Percentiles rank a stretch among this genome's conserved stretches.
Conservation (phyloP, 805 yeast genomes). For the Ogataea philodendri region DNA sequence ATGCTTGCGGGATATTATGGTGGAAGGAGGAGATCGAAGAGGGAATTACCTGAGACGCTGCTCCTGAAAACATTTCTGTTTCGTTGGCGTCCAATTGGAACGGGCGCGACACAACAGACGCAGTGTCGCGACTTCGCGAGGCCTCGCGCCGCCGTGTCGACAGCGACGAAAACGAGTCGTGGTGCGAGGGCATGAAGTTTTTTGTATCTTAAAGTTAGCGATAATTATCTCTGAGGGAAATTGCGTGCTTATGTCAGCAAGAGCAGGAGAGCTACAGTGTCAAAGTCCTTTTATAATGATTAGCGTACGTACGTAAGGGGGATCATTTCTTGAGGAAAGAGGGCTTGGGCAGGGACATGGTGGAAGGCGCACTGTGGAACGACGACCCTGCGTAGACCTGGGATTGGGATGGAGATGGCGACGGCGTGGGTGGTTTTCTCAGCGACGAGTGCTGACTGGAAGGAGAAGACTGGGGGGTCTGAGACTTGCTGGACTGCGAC, state of each 20-base stretch:
- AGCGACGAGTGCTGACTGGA: slow-evolving; percentile 18
- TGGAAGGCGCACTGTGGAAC: slow-evolving; percentile 56
- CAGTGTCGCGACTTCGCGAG: slow-evolving; percentile 34
- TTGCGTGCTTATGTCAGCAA: slow-evolving; percentile 7
- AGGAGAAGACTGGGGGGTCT: slow-evolving; percentile 18
- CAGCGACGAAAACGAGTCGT: slow-evolving; percentile 15
- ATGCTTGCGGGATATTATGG: slow-evolving; percentile 31
- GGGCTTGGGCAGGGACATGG: slow-evolving; percentile 55
- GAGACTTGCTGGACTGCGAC: slow-evolving; percentile 19
- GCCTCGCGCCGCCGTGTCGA: slow-evolving; percentile 15
- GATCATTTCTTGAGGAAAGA: slow-evolving; percentile 37
- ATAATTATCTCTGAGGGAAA: no score
- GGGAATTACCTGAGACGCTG: slow-evolving; percentile 71
- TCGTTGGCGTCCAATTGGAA: slow-evolving; percentile 53
- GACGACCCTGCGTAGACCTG: slow-evolving; percentile 54
- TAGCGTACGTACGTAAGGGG: slow-evolving; percentile 11
- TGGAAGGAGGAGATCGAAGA: slow-evolving; percentile 77
- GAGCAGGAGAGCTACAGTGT: background rate
- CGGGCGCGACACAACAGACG: slow-evolving; percentile 12
- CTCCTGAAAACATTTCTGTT: slow-evolving; percentile 75
- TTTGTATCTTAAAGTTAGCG: no score
- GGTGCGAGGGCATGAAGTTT: slow-evolving; percentile 9
- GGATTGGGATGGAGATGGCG: slow-evolving; percentile 14
- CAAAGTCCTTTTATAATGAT: slow-evolving; percentile 3
- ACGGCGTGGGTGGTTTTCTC: slow-evolving; percentile 14